Evolutionary conservation across 306 rosid species (phyloP), one percentile per base, ranked within the genome.

Genomic region (Pterocarpus santalinus): DNA sequence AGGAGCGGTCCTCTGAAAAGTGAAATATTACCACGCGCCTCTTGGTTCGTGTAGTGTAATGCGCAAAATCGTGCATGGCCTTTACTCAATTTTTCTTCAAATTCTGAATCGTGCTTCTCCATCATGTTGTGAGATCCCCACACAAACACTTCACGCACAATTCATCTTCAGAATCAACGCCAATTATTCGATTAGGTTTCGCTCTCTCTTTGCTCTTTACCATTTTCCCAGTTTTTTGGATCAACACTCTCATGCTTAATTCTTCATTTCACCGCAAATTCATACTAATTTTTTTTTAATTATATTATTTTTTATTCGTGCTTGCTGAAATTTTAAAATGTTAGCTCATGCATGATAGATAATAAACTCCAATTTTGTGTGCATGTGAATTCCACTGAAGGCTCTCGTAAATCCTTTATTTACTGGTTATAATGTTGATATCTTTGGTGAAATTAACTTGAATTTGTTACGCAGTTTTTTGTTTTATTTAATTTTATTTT

Each of bases 161-260:
- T 17, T 53, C 61, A 72, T 69, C 53, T 47, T 44, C 16, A 56
- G 62, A 22, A 68, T 73, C 47, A 63, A 57, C 62, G 62, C 75
- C 81, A 34, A 39, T 43, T 73, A 2, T 16, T 56, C 39, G 86
- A 83, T 88, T 83, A 78, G 93, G 88, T 87, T 76, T 76, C 64
- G 5, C n/a, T 61, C 56, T 77, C 15, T 55, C 30, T 15, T 43
- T 41, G 2, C 57, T 52, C 6, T 67, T 12, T 15, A n/a, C 75
- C 66, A 17, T 1, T 44, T 65, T 77, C 58, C 47, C 69, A 14
- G 52, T 43, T 38, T 85, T 70, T 35, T 53, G 73, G 78, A 81
- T 71, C 76, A 66, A 35, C 64, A 11, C 16, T n/a, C 46, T 76
- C 32, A 41, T 36, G 60, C 34, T 72, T 16, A 16, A 62, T 78